phyloP scores from a whole-genome alignment of 805 yeast genomes.

The Wickerhamomyces alni region DNA sequence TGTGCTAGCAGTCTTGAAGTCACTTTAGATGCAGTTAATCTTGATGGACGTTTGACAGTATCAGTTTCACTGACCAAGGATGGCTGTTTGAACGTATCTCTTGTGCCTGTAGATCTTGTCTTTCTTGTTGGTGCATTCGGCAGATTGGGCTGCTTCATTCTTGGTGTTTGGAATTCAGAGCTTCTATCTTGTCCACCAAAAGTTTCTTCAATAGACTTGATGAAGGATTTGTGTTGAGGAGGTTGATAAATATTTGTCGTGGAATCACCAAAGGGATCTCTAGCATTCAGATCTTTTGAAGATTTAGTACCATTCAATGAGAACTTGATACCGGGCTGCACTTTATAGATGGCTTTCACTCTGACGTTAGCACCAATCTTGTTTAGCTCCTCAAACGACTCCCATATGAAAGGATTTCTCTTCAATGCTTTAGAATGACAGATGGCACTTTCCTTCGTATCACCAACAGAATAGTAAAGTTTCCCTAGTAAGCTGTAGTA shows the following conservation, averaged over 20 bases:
- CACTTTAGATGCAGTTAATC: slow-evolving; percentile 37
- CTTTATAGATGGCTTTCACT: slow-evolving; percentile 47
- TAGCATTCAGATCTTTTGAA: slow-evolving; percentile 6
- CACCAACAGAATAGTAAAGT: slow-evolving; percentile 52
- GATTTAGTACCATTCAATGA: slow-evolving; percentile 4
- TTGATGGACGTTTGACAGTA: slow-evolving; percentile 19
- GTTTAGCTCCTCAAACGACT: slow-evolving; percentile 74
- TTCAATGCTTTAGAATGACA: slow-evolving; percentile 65
- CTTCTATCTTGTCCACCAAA: slow-evolving; percentile 10
- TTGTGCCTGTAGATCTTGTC: slow-evolving; percentile 20
- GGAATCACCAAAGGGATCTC: slow-evolving; percentile 25
- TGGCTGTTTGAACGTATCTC: slow-evolving; percentile 16
- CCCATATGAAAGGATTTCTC: slow-evolving; percentile 78
- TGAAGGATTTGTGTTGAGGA: slow-evolving; percentile 8
- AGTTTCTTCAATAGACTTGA: slow-evolving; percentile 14
- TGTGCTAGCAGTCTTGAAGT: slow-evolving; percentile 43
- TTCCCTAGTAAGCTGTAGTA: slow-evolving; percentile 66
- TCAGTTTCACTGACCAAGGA: slow-evolving; percentile 14
- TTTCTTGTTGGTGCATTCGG: slow-evolving; percentile 37
- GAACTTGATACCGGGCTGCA: slow-evolving; percentile 9
- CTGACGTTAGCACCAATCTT: slow-evolving; percentile 65
- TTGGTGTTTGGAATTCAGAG: slow-evolving; percentile 35
- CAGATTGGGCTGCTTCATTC: slow-evolving; percentile 27
- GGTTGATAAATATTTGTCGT: slow-evolving; percentile 10
- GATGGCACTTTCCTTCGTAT: slow-evolving; percentile 56